Conservation (phyloP, 2,329 filamentous ascomycete species). For the Arthroderma uncinatum region DNA sequence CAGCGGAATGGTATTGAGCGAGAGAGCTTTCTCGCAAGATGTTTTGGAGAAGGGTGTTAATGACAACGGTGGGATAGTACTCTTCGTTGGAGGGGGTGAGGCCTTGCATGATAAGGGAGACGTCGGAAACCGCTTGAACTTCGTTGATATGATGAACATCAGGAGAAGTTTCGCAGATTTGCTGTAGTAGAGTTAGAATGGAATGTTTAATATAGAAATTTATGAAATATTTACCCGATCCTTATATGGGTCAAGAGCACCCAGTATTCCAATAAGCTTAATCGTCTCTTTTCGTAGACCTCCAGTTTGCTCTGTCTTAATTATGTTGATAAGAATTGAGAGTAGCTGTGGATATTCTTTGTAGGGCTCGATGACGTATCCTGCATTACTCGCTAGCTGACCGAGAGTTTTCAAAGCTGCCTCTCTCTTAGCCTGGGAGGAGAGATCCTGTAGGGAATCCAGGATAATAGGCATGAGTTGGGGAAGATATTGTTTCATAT, state of each 20-base stretch:
- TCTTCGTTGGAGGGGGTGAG: slow-evolving; percentile 94
- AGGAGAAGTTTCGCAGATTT: slow-evolving; percentile 79
- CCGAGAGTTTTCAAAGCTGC: slow-evolving; percentile 83
- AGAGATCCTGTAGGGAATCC: slow-evolving; percentile 85
- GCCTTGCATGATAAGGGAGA: slow-evolving; percentile 95
- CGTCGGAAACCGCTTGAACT: slow-evolving; percentile 68
- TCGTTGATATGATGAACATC: slow-evolving; percentile 63
- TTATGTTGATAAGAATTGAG: slow-evolving; percentile 84
- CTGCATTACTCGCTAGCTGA: slow-evolving; percentile 87
- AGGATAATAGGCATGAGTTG: slow-evolving; percentile 91
- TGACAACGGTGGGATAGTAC: slow-evolving; percentile 95
- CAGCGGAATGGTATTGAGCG: slow-evolving; percentile 78
- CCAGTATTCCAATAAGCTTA: slow-evolving; percentile 88
- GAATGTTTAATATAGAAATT: neutral
- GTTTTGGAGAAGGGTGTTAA: slow-evolving; percentile 77
- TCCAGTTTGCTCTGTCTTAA: slow-evolving; percentile 81
- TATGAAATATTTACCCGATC: slow-evolving; percentile 50
- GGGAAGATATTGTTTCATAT: slow-evolving; percentile 86
- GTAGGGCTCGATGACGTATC: slow-evolving; percentile 95
- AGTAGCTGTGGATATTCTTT: slow-evolving; percentile 88
- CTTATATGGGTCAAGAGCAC: slow-evolving; percentile 90
- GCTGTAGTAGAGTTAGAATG: slow-evolving; percentile 30
- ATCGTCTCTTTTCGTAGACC: slow-evolving; percentile 86
- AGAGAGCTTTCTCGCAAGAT: slow-evolving; percentile 87
- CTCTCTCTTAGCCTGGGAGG: slow-evolving; percentile 79